These are phyloP conservation scores for Suhomyces bokatorum DNA, from an alignment of 1,139 yeast species.

Conservation along the genomic window DNA sequence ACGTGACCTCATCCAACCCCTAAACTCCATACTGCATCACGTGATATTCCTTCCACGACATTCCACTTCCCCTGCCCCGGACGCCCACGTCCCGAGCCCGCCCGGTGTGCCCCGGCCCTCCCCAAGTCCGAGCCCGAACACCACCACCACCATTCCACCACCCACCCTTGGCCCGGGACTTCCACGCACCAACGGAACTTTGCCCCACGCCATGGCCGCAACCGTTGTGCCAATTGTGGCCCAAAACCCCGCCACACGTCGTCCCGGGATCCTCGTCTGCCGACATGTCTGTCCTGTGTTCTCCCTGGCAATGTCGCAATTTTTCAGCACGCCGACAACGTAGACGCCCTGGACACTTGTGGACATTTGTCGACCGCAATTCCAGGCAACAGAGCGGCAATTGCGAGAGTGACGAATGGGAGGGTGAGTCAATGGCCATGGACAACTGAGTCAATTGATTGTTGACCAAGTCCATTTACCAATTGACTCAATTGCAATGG, in stretches of 20 bases:
- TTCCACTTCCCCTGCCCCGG: slow-evolving; percentile 1
- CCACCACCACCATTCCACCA: neutral
- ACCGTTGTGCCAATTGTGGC: no score
- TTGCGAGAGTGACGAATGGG: no score
- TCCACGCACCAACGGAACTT: slow-evolving; percentile 7
- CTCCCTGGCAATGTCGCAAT: slow-evolving; percentile 1
- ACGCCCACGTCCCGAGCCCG: slow-evolving; percentile 6
- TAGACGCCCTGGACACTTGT: neutral
- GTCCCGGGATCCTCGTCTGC: neutral
- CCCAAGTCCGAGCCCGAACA: slow-evolving; percentile 11
- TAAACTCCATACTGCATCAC: no score
- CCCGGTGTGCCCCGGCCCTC: slow-evolving; percentile 6
- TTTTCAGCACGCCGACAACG: slow-evolving; percentile 1
- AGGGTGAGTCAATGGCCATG: no score
- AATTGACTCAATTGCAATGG: no score
- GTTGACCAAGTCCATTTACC: no score
- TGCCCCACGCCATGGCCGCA: neutral
- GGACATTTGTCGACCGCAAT: neutral
- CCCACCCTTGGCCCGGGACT: slow-evolving; percentile 3
- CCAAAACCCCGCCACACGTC: neutral
- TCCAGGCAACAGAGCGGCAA: neutral
- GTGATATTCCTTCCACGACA: neutral
- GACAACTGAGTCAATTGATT: no score
- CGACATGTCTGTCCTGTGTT: no score
- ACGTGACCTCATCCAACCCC: no score